These are phyloP conservation scores for Verticillium isaacii DNA, from an alignment of 2,329 filamentous ascomycete species.

Conservation along the genomic window DNA sequence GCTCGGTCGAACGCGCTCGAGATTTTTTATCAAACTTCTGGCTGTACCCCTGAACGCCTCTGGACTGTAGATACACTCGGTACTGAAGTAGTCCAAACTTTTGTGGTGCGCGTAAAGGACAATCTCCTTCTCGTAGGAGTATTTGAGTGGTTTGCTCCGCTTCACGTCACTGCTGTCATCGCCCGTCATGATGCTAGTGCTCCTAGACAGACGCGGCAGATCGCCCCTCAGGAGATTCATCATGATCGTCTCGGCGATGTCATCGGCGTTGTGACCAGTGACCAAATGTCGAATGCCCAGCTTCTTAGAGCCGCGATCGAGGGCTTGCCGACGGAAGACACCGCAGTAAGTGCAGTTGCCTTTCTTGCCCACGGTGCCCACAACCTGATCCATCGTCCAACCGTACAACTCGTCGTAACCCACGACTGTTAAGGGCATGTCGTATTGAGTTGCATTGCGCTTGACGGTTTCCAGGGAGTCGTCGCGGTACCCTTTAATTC, in stretches of 20 bases:
- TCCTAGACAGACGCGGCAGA: conserved; percentile 77
- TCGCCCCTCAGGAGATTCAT: conserved; percentile 96
- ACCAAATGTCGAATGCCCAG: conserved; percentile 89
- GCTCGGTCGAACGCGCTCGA: conserved; percentile 88
- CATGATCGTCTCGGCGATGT: conserved; percentile 92
- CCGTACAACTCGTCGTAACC: conserved; percentile 93
- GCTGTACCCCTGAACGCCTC: conserved; percentile 95
- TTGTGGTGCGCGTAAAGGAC: conserved; percentile 97
- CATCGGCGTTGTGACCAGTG: conserved; percentile 95
- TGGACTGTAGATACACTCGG: conserved; percentile 96
- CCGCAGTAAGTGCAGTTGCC: conserved; percentile 99
- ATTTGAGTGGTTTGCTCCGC: conserved; percentile 94
- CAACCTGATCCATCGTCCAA: conserved; percentile 99
- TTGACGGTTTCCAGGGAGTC: conserved; percentile 96
- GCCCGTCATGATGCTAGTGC: conserved; percentile 84
- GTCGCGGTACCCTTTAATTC: conserved; percentile 94
- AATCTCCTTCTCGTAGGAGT: conserved; percentile 98
- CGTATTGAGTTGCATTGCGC: conserved; percentile 84
- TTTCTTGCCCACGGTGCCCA: conserved; percentile 93
- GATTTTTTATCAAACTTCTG: conserved; percentile 85
- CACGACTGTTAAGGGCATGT: conserved; percentile 86
- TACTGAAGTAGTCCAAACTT: conserved; percentile 95
- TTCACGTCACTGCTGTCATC: conserved; percentile 81
- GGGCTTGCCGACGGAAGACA: conserved; percentile 88
- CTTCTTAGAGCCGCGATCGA: conserved; percentile 86